These are phyloP conservation scores for Claviceps africana DNA, from an alignment of 2,329 filamentous ascomycete genomes.

Conservation along the genomic window DNA sequence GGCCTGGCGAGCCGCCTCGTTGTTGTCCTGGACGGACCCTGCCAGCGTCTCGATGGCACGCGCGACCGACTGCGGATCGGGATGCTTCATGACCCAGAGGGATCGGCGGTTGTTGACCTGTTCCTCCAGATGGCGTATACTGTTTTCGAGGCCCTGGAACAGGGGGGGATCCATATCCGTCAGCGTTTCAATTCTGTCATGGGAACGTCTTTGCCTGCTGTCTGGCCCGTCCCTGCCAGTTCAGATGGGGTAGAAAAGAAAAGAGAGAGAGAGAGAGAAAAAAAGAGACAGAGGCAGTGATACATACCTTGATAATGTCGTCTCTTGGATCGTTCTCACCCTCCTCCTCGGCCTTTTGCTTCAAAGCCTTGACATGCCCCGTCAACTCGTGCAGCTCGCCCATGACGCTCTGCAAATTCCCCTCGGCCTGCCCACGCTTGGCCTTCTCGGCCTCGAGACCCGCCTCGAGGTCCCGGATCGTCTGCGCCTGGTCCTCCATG, in stretches of 20 bases:
- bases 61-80: conserved; percentile 16
- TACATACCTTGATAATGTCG: conserved; percentile 18
- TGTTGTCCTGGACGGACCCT: conserved; percentile 15
- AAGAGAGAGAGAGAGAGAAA: not conserved
- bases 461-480: conserved; percentile 17
- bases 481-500: conserved; percentile 19
- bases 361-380: conserved; percentile 17
- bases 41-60: conserved; percentile 20
- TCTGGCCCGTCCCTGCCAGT: too few relatives aligned
- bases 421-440: conserved; percentile 17
- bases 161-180: too few relatives aligned
- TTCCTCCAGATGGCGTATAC: conserved; percentile 21
- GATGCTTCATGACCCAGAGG: conserved; percentile 22
- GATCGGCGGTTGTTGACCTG: conserved; percentile 22
- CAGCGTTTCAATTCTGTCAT: too few relatives aligned
- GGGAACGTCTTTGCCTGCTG: too few relatives aligned
- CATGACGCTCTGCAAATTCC: conserved; percentile 14
- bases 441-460: conserved; percentile 19
- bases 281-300: not conserved
- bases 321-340: conserved; percentile 11
- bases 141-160: conserved; percentile 20
- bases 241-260: too few relatives aligned
- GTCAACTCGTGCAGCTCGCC: conserved; percentile 1
- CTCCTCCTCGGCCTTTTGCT: conserved; percentile 11
- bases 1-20: conserved; percentile 12